phyloP scores from a whole-genome alignment of 805 yeast species.

The Komagataella ulmi region DNA sequence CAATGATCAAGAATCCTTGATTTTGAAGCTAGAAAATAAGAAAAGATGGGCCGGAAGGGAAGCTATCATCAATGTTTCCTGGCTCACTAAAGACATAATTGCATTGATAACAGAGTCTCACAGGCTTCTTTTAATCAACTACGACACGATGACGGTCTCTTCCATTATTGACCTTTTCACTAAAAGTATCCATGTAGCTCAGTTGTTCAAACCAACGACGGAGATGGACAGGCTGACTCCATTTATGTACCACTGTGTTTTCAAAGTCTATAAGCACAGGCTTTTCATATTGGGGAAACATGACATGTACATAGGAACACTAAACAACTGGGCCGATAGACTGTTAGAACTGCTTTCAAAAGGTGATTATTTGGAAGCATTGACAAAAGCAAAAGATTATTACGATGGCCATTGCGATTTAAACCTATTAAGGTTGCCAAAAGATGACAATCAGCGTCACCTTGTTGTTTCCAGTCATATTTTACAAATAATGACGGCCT shows the following conservation, averaged over 20 bases:
- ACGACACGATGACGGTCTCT: conserved; percentile 21
- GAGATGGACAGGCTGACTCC: neutral
- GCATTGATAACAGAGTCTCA: conserved; percentile 31
- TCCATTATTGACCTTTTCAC: conserved; percentile 23
- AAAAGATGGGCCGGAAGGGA: conserved; percentile 33
- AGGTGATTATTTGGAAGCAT: conserved; percentile 40
- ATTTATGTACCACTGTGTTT: conserved; percentile 11
- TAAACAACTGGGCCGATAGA: conserved; percentile 60
- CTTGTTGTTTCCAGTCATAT: conserved; percentile 36
- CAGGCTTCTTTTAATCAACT: conserved; percentile 27
- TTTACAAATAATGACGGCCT: conserved; percentile 41
- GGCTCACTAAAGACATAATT: conserved; percentile 33
- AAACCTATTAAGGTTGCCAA: conserved; percentile 45
- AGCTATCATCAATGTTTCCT: conserved; percentile 37
- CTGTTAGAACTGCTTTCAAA: conserved; percentile 31
- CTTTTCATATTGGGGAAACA: conserved; percentile 39
- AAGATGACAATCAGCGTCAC: conserved; percentile 27
- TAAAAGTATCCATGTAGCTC: conserved; percentile 18
- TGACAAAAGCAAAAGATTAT: conserved; percentile 38
- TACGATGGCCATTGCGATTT: conserved; percentile 37
- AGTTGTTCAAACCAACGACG: neutral
- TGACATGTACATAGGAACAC: conserved; percentile 41
- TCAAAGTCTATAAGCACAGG: conserved; percentile 27
- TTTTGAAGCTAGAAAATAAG: conserved; percentile 22
- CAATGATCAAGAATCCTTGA: conserved; percentile 10